A percentile compares a stretch with the other conserved stretches of the same genome.
Conservation (phyloP, 345 rosid species). For the Citrus australasica region DNA sequence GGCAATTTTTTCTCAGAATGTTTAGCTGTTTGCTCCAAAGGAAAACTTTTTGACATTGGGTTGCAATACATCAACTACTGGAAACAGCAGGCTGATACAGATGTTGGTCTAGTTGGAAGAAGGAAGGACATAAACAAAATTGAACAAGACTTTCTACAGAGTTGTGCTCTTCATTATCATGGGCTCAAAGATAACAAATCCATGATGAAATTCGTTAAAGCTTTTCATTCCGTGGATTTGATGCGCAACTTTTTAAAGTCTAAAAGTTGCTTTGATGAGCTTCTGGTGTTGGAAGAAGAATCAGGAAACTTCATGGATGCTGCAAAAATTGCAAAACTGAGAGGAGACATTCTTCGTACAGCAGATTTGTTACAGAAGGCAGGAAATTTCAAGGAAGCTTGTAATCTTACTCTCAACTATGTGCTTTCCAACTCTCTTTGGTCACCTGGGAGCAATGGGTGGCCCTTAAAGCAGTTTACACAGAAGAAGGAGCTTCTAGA, state of each 20-base stretch:
- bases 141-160: constrained; percentile 36
- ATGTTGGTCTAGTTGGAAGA: not conserved
- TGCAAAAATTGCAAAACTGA: constrained; percentile 32
- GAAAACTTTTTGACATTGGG: constrained; percentile 41
- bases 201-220: constrained; percentile 36
- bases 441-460: constrained; percentile 36
- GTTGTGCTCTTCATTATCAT: constrained; percentile 30
- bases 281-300: constrained; percentile 33
- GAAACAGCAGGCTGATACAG: constrained; percentile 23
- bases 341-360: constrained; percentile 31
- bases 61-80: constrained; percentile 32
- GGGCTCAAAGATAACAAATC: constrained; percentile 18
- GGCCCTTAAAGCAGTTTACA: constrained; percentile 43
- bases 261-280: constrained; percentile 35
- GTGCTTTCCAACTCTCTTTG: constrained; percentile 38
- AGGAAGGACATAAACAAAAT: constrained; percentile 20
- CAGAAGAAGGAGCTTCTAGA: constrained; percentile 28
- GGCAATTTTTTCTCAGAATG: constrained; percentile 33
- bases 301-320: constrained; percentile 35
- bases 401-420: constrained; percentile 26
- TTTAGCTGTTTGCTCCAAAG: constrained; percentile 28
- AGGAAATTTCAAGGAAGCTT: constrained; percentile 29
- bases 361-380: constrained; percentile 39
- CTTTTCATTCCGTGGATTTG: constrained; percentile 23
- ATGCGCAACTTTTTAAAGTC: constrained; percentile 27